Conservation (phyloP, 2,329 filamentous ascomycete genomes). For the Ceratocystis lukuohia region DNA sequence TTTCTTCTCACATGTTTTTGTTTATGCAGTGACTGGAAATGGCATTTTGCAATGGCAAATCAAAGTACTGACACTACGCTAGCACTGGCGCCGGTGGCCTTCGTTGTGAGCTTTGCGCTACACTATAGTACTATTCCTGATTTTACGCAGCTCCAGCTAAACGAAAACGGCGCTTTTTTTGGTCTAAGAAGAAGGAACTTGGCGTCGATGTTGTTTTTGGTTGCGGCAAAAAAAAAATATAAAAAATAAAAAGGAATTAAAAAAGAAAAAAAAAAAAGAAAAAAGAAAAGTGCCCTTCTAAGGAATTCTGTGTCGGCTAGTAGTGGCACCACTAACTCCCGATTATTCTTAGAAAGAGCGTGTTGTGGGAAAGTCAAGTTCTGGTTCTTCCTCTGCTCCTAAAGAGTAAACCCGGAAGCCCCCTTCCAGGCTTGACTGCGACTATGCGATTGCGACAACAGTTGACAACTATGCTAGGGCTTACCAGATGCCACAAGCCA, state of each 20-base stretch:
- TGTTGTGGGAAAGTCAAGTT: neutral
- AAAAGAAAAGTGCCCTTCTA: neutral
- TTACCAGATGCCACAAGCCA: neutral
- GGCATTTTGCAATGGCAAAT: too few relatives aligned
- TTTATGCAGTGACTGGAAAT: neutral
- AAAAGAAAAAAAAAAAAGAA: too few relatives aligned
- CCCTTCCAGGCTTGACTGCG: neutral
- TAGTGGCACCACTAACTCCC: neutral
- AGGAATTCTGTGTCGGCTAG: neutral
- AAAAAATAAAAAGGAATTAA: too few relatives aligned
- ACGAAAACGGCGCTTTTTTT: neutral
- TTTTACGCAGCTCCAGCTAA: neutral
- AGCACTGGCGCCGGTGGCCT: too few relatives aligned
- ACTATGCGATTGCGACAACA: neutral
- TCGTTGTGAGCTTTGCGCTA: neutral
- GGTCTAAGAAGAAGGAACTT: neutral
- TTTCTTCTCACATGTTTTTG: too few relatives aligned
- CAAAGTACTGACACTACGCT: too few relatives aligned
- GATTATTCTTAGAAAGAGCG: slow-evolving; percentile 4
- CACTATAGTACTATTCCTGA: neutral
- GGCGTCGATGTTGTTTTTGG: neutral
- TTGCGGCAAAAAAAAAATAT: neutral
- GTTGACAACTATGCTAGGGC: neutral
- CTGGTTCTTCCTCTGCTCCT: neutral
- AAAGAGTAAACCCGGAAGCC: neutral